Evolutionary conservation across 2,329 filamentous ascomycete species (phyloP), one percentile per base, ranked within the genome.

Genomic region (Microsporum ferrugineum): DNA sequence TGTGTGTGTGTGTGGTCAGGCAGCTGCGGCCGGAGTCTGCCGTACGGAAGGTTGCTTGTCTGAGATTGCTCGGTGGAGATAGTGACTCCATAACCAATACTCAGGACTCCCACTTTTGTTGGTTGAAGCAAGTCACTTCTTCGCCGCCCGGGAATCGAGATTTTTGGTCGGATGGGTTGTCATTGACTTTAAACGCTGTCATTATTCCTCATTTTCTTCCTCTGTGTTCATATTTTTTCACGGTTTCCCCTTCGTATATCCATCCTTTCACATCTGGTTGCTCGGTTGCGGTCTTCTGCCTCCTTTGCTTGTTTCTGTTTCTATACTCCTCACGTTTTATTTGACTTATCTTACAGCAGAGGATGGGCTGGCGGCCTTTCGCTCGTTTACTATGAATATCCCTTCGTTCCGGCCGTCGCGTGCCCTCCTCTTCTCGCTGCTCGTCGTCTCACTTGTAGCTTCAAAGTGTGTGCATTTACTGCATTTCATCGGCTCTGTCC

Each of bases 391-490:
- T 58, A 70, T 70, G 68, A 65, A 65, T 23, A 17, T 65, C 41
- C 41, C 62, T 64, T 66, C 66, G 49, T 65, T 68, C 60, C 62
- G 65, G 47, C 64, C 58, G 6, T 62, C 68, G 49, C 65, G 68
- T 43, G 66, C 66, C 3, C 66, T 70, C 43, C 31, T 71, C 49
- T 62, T 70, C 45, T 71, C 70, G 3, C 56, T 71, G 12, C 59
- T 71, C 7, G 63, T 65, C 4, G 66, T 71, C 10, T 66, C 68
- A 10, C 57, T 69, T 12, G 47, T 67, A 31, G 63, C 67, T 10
- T 66, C 70, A 7, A 72, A 72, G 61, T 58, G 64, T 6, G 62
- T 70, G 7, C 68, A 71, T 65, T 57, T 72, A 2, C 61, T 68
- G 17, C 69, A 66, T 38, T 69, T 72, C 66, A 64, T 56, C 5